Conservation (phyloP, 371 early-diverging fungal genomes). For the Parasitella parasitica region DNA sequence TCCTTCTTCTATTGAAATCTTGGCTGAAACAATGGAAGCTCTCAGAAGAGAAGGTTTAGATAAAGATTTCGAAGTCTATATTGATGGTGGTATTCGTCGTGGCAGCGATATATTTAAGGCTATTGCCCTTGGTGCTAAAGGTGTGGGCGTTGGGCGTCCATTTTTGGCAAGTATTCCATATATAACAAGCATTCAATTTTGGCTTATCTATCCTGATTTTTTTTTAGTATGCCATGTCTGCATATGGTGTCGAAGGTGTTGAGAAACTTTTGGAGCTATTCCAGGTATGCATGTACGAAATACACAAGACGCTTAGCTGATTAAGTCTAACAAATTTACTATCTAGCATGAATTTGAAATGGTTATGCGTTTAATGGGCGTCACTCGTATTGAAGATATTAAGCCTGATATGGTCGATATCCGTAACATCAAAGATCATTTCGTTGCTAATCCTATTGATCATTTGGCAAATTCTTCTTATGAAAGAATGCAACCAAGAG, state of each 20-base stretch:
- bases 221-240: constrained; percentile 61
- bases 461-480: constrained; percentile 40
- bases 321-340: background rate
- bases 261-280: constrained; percentile 68
- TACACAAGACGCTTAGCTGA: no score
- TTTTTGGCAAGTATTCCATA: constrained; percentile 47
- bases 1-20: constrained; percentile 75
- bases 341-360: constrained; percentile 70
- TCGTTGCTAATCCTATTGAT: constrained; percentile 43
- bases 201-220: background rate
- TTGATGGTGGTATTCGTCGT: constrained; percentile 92
- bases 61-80: constrained; percentile 75
- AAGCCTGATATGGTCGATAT: constrained; percentile 59
- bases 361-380: constrained; percentile 78
- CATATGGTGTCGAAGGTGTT: constrained; percentile 82
- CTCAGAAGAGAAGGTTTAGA: constrained; percentile 49
- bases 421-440: constrained; percentile 51
- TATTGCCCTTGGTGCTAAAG: constrained; percentile 91
- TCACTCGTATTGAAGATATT: constrained; percentile 59
- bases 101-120: constrained; percentile 94
- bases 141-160: constrained; percentile 94
- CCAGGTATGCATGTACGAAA: no score
- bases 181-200: background rate
- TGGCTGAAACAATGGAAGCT: constrained; percentile 82
- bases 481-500: constrained; percentile 43